These are phyloP conservation scores for Quercus alba DNA, from an alignment of 306 rosid species.

Conservation along the genomic window DNA sequence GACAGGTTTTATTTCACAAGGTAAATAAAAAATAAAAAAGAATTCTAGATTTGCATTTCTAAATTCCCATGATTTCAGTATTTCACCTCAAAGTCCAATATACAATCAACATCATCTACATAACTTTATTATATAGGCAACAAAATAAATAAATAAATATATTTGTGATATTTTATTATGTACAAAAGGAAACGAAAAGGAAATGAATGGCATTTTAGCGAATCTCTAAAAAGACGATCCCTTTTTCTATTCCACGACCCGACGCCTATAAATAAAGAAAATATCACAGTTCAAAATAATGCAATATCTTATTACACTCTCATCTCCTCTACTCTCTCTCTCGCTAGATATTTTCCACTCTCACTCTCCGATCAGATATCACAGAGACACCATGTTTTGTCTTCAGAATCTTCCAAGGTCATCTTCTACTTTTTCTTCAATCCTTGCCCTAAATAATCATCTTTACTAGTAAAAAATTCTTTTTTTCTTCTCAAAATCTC, in stretches of 20 bases:
- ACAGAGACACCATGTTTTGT: conserved; percentile 42
- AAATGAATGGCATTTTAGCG: conserved; percentile 10
- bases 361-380: not conserved
- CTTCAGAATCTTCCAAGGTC: conserved; percentile 64
- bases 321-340: not conserved
- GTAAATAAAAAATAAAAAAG: no score
- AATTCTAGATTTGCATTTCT: no score
- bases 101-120: no score
- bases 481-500: not conserved
- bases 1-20: no score
- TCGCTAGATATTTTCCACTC: not conserved
- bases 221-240: not conserved
- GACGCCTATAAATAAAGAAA: not conserved
- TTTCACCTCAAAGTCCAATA: no score
- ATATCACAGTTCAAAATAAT: not conserved
- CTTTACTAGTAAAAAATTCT: not conserved
- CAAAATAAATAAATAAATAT: no score
- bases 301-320: not conserved
- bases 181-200: not conserved
- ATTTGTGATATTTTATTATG: no score
- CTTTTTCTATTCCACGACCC: not conserved
- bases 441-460: not conserved
- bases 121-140: no score
- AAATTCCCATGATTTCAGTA: no score
- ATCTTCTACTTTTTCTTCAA: not conserved